Evolutionary conservation across 1,284 basidiomycete genomes (phyloP), one percentile per base, ranked within the genome.

Genomic region (Apiotrichum gamsii): DNA sequence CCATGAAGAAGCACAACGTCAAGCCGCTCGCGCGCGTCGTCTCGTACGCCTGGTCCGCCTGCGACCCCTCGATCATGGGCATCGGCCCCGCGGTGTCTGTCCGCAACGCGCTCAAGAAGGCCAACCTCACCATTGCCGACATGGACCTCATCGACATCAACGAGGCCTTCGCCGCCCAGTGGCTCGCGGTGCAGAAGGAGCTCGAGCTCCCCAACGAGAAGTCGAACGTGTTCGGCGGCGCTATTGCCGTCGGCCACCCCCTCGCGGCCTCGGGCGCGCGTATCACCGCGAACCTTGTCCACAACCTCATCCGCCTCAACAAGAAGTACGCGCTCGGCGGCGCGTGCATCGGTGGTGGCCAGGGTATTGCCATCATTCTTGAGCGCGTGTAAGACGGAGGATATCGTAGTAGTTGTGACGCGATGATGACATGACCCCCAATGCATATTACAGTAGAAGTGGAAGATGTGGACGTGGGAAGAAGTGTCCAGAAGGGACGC

Each of bases 121-220:
- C 55, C 30, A 67, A 67, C 18, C 67, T 64, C 50, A 71, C 44
- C 14, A 57, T 78, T 3, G 62, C 57, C 24, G 74, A 78, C 53
- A 78, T 79, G 62, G 76, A 77, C 62, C 58, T 79, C 30, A 74
- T 78, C 52, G 78, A 80, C 56, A 67, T 80, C 42, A 80, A 78
- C 65, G 78, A 80, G 72, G 78, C 78, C 5, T 80, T 80, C 49
- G 77, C 78, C 0, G 75, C 76, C 1, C 78, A 79, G 58, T 78
- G 76, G 74, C 66, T 79, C 20, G 68, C 74, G 4, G 77, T 78
- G 13, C 76, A 77, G 55, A 76, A 72, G 55, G 77, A 77, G 60
- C 72, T 80, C 21, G 75, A 74, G 43, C 65, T 80, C 19, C 76
- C 76, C 13, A 68, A 61, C 39, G 78, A 78, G 14, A 77, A 75